A percentile compares a stretch with the other conserved stretches of the same genome.
These are phyloP conservation scores for Tetrapisispora nanseiensis DNA, from an alignment of 805 yeast genomes.

Conservation along the genomic window DNA sequence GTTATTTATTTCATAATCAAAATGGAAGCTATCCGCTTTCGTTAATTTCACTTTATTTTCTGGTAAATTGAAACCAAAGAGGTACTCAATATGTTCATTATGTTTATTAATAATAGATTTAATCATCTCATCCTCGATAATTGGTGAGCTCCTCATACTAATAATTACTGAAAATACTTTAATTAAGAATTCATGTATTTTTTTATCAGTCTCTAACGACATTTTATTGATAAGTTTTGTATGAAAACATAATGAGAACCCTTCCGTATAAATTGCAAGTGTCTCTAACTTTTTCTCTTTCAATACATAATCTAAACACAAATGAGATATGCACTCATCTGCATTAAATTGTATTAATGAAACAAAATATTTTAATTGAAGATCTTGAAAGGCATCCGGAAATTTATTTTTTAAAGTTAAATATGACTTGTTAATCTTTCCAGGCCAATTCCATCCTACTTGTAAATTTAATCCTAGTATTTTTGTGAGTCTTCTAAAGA, in stretches of 20 bases:
- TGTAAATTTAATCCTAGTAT: slow-evolving; percentile 9
- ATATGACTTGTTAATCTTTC: slow-evolving; percentile 10
- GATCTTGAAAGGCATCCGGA: slow-evolving; percentile 10
- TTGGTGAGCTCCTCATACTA: slow-evolving; percentile 1
- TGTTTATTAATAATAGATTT: background rate
- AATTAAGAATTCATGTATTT: slow-evolving; percentile 21
- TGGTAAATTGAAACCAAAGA: background rate
- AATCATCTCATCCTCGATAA: slow-evolving; percentile 2
- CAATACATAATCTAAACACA: slow-evolving; percentile 11
- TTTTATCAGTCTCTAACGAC: slow-evolving; percentile 11
- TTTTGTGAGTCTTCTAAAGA: slow-evolving; percentile 6
- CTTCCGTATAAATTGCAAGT: slow-evolving; percentile 27
- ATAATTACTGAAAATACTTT: slow-evolving; percentile 7
- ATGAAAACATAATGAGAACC: slow-evolving; percentile 24
- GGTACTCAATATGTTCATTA: background rate
- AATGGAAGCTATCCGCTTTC: background rate
- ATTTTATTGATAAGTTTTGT: slow-evolving; percentile 12
- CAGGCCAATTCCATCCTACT: slow-evolving; percentile 13
- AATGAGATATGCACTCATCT: slow-evolving; percentile 18
- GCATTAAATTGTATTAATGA: slow-evolving; percentile 23
- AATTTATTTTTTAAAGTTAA: slow-evolving; percentile 12
- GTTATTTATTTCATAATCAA: background rate
- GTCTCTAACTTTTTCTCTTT: slow-evolving; percentile 9
- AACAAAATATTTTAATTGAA: slow-evolving; percentile 19
- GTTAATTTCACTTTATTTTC: background rate